Evolutionary conservation across 1,284 basidiomycete genomes (phyloP).

Genomic region (Tilletia walkeri): DNA sequence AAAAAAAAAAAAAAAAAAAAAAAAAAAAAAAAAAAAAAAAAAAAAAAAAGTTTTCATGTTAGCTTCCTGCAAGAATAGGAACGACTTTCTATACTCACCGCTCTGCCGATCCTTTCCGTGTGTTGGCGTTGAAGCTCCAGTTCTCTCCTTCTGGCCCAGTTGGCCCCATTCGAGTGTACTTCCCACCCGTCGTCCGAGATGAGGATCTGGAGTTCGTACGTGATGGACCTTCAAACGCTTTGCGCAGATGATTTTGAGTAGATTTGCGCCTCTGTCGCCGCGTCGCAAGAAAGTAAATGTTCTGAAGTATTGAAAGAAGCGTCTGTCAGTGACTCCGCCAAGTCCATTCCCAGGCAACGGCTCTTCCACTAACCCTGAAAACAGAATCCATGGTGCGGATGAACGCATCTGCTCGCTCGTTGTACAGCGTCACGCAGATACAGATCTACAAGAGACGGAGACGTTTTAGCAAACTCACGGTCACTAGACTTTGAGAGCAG

Average conservation of each 20-base stretch:
- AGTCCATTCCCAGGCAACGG: background rate
- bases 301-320: background rate
- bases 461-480: background rate
- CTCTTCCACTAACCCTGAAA: background rate
- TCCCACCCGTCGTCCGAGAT: background rate
- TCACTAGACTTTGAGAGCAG: background rate
- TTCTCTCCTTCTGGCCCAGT: background rate
- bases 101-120: conserved; percentile 10
- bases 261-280: conserved; percentile 15
- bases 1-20: no score
- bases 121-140: conserved; percentile 2
- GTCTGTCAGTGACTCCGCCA: background rate
- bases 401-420: conserved; percentile 20
- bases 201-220: background rate
- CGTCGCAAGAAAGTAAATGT: conserved; percentile 8
- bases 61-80: background rate
- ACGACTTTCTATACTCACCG: background rate
- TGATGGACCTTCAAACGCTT: background rate
- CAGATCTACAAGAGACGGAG: conserved; percentile 10
- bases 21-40: no score
- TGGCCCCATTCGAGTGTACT: background rate
- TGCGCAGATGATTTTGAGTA: background rate
- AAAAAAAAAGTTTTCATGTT: background rate
- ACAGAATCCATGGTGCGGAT: conserved; percentile 15
- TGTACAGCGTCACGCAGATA: conserved; percentile 21